phyloP scores from a whole-genome alignment of 1,284 basidiomycete genomes.

The Ceratorhiza oryzae-sativae region DNA sequence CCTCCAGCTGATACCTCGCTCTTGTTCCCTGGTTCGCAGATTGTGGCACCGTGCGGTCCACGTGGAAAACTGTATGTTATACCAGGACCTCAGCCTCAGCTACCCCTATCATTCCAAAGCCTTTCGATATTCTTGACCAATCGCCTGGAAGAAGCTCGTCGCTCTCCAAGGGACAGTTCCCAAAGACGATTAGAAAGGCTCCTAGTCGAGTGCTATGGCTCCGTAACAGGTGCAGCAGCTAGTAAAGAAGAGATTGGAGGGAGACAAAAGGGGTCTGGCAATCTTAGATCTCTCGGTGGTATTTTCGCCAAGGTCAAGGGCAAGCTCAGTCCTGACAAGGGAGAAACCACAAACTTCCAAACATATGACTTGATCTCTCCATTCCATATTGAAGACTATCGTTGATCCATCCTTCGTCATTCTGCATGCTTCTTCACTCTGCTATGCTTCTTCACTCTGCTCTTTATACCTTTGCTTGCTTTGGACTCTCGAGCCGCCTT shows the following conservation, averaged over 20 bases:
- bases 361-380: constrained; percentile 36
- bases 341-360: constrained; percentile 23
- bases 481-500: not conserved
- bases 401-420: not conserved
- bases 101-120: constrained; percentile 25
- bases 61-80: constrained; percentile 37
- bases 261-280: constrained; percentile 33
- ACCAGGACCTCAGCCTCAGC: constrained; percentile 24
- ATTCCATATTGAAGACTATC: constrained; percentile 27
- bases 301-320: constrained; percentile 26
- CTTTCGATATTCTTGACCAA: constrained; percentile 19
- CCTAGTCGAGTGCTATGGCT: constrained; percentile 31
- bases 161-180: constrained; percentile 17
- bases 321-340: constrained; percentile 23
- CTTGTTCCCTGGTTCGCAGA: not conserved
- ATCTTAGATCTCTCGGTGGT: constrained; percentile 15
- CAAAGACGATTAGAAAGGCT: constrained; percentile 17
- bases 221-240: not conserved
- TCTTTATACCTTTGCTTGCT: not conserved
- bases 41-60: not conserved
- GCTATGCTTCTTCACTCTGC: not conserved
- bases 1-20: constrained; percentile 8
- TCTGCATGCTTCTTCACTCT: not conserved
- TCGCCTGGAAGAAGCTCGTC: constrained; percentile 5
- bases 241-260: constrained; percentile 30